Evolutionary conservation across 2,329 filamentous ascomycete genomes (phyloP), one percentile per base, ranked within the genome.

Genomic region (Exophiala viscosa): DNA sequence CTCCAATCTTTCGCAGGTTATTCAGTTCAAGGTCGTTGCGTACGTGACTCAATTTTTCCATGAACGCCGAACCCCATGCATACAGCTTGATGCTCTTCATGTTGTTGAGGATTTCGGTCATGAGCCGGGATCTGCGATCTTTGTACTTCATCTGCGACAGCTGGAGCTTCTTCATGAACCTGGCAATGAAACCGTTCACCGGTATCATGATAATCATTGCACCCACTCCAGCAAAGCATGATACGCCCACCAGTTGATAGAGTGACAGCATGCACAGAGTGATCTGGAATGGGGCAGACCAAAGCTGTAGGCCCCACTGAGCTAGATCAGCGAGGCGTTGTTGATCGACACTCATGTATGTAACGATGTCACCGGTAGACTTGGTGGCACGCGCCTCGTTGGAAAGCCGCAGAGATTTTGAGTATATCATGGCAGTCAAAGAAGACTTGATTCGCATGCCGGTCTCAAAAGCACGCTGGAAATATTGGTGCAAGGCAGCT

Each of bases 21-120:
- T 93, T 93, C 50, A 99, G 77, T 72, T 99, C 93, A 64, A 90
- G 83, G 65, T 99, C 93, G 71, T 99, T 99, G 71, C 93, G 85
- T 55, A 99, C 90, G 69, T 88, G 88, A 73, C 93, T 97, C 54
- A 99, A 83, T 73, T 95, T 96, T 71, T 90, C 93, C 85, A 96
- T 96, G 68, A 99, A 99, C 11, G 93, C 92, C 28, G 86, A 87
- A 31, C 91, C 92, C 93, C 93, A 99, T 28, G 93, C 93, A 69
- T 96, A 99, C 15, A 99, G 82, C 75, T 99, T 99, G 76, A 99
- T 93, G 67, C 90, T 95, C 77, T 99, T 99, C 88, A 99, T 99
- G 73, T 97, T 97, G 77, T 95, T 96, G 66, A 99, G 78, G 61
- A 99, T 99, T 71, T 99, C 93, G 5, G 92, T 95, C 78, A 97